Base-by-base conservation (phyloP, 352 stramenopile species). In the Phytophthora niederhauseri region DNA sequence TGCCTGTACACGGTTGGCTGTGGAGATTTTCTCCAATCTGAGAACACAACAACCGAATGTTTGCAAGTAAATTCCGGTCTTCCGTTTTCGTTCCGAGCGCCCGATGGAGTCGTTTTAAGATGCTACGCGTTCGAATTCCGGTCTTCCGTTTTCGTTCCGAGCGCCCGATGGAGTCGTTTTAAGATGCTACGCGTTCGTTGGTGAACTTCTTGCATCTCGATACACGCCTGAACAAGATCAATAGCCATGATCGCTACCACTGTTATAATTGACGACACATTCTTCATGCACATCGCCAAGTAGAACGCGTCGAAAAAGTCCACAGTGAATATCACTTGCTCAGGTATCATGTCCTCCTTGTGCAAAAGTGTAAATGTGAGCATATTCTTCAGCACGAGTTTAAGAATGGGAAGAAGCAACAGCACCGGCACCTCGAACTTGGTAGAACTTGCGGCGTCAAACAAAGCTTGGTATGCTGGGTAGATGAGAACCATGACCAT, bases 261-360 rank as follows among this genome's bases (percentile, higher is more conserved):
- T 20, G 46, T 15, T 4, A 41, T 28, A 22, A 20, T 56, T 45
- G 57, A 64, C 15, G 57, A 57, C 6, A 24, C 7, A 46, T 14
- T 57, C 57, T 64, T 48, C 46, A 64, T 57, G 30, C 46, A 57
- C 46, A 57, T 64, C 9, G 57, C 46, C 7, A 64, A 30, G 14
- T 64, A 57, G 9, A 64, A 45, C 2, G 57, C 57, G 36, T 64
- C 57, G 45, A 64, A 64, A 38, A 64, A 64, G 34, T 64, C 57
- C 22, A 64, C 57, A 26, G 30, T 64, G 20, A 64, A 43, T 19
- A 64, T 57, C 14, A 64, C 57, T 56, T 64, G 57, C 9, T 64
- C 57, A 11, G 57, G 57, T 31, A 64, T 64, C 30, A 48, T 64
- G 31, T 64, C 57, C 57, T 64, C 57, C 57, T 57, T 64, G 11